phyloP scores from a whole-genome alignment of 345 rosid genomes.

The Kandelia obovata region DNA sequence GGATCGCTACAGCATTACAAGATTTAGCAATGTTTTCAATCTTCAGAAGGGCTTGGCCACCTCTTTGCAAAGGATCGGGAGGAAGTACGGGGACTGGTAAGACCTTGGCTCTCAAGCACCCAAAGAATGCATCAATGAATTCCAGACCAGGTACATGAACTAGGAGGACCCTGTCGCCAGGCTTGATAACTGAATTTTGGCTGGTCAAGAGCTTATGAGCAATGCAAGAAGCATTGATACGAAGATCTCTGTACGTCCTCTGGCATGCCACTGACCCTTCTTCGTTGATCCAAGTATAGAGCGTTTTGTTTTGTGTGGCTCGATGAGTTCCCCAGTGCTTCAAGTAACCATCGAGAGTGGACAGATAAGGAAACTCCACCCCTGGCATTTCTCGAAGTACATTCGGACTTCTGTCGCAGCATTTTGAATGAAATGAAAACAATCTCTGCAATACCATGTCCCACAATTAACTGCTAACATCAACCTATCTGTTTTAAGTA shows the following conservation, averaged over 20 bases:
- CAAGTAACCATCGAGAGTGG: constrained; percentile 52
- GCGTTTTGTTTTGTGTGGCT: constrained; percentile 31
- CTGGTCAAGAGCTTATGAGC: constrained; percentile 47
- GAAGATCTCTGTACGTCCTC: constrained; percentile 49
- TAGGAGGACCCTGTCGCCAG: constrained; percentile 58
- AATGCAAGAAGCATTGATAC: constrained; percentile 48
- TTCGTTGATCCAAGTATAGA: constrained; percentile 63
- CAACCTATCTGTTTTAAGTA: background rate
- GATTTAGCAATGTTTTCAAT: constrained; percentile 60
- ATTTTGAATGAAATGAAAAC: constrained; percentile 37
- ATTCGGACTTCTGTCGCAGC: constrained; percentile 17
- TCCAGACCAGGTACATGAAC: constrained; percentile 65
- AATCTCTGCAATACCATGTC: constrained; percentile 40
- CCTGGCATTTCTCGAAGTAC: constrained; percentile 43
- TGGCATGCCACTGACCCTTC: constrained; percentile 35
- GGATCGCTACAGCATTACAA: constrained; percentile 49
- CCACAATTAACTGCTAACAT: background rate
- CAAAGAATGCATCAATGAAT: constrained; percentile 62
- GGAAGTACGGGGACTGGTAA: constrained; percentile 69
- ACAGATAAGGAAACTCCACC: constrained; percentile 48
- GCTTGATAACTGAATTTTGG: constrained; percentile 45
- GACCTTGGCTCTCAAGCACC: constrained; percentile 60
- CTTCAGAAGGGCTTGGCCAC: constrained; percentile 69
- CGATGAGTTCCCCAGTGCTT: constrained; percentile 55
- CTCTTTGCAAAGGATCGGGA: constrained; percentile 64